A percentile compares a stretch with the other conserved stretches of the same genome.
Conservation (phyloP, 2,329 filamentous ascomycete species). For the Epichloe gansuensis region DNA sequence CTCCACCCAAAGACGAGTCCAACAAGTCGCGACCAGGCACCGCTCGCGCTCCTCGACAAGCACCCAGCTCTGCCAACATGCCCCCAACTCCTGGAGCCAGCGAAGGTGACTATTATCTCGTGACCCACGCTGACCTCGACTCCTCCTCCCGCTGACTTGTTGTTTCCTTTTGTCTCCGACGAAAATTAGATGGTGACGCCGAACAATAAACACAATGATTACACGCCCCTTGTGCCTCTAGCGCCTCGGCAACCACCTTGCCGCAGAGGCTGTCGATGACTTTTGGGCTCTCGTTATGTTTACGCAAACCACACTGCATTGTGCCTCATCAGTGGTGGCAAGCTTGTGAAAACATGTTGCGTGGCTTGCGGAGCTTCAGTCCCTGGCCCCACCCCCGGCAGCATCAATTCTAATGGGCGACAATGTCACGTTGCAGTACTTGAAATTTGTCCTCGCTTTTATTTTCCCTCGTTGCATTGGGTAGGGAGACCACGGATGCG, state of each 20-base stretch:
- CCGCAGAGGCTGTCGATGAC: not conserved
- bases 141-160: constrained; percentile 1
- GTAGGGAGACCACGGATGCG: constrained; percentile 4
- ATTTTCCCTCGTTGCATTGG: constrained; percentile 4
- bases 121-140: constrained; percentile 16
- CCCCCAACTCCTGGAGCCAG: constrained; percentile 48
- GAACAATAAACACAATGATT: constrained; percentile 15
- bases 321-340: not conserved
- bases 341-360: not conserved
- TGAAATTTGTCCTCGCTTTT: constrained; percentile 1
- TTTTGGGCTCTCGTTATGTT: not conserved
- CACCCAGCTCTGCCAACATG: constrained; percentile 43
- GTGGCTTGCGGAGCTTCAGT: not conserved
- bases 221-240: not conserved
- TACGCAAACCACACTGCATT: not conserved
- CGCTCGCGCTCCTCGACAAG: constrained; percentile 36
- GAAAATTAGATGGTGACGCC: constrained; percentile 24
- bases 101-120: constrained; percentile 47
- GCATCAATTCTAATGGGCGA: not conserved
- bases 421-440: not conserved
- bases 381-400: not conserved
- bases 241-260: not conserved
- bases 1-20: constrained; percentile 20
- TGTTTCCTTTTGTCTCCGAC: not conserved
- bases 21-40: constrained; percentile 42